Evolutionary conservation across 441 rosid genomes (phyloP).

Genomic region (Corymbia calophylla): DNA sequence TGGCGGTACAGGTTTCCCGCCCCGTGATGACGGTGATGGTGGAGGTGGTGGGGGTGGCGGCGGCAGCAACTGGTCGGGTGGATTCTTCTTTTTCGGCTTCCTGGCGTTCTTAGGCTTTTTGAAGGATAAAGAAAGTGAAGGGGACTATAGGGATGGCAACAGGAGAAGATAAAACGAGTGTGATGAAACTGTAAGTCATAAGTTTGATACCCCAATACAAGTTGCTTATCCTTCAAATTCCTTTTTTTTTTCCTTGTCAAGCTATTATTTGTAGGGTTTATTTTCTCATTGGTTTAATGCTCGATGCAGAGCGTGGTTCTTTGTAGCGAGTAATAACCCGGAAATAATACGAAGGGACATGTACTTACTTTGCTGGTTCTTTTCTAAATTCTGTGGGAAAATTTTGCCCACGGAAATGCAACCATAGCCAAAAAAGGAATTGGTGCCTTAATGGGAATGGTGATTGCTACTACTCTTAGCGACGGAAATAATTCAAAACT

Average conservation of each 20-base stretch:
- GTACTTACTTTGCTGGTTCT: background rate
- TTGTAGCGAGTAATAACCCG: background rate
- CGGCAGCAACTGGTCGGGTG: slow-evolving; percentile 82
- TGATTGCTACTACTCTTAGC: background rate
- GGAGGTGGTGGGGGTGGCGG: slow-evolving; percentile 91
- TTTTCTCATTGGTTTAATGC: background rate
- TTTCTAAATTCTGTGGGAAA: background rate
- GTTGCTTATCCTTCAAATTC: background rate
- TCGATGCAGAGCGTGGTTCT: background rate
- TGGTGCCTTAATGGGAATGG: background rate
- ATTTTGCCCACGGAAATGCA: background rate
- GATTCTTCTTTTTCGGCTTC: slow-evolving; percentile 87
- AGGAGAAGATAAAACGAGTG: slow-evolving; percentile 34
- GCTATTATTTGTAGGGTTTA: background rate
- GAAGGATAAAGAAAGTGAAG: slow-evolving; percentile 69
- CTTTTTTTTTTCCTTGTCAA: background rate
- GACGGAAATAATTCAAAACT: background rate
- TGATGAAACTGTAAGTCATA: background rate
- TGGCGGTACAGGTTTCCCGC: slow-evolving; percentile 78
- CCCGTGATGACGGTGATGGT: slow-evolving; percentile 67
- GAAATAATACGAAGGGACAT: background rate
- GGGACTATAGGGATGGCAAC: slow-evolving; percentile 21
- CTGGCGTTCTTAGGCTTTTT: slow-evolving; percentile 74
- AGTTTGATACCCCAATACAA: background rate
- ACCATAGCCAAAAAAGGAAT: background rate